Evolutionary conservation across 768 basidiomycete genomes (phyloP).

Genomic region (Tricholoma flavovirens): DNA sequence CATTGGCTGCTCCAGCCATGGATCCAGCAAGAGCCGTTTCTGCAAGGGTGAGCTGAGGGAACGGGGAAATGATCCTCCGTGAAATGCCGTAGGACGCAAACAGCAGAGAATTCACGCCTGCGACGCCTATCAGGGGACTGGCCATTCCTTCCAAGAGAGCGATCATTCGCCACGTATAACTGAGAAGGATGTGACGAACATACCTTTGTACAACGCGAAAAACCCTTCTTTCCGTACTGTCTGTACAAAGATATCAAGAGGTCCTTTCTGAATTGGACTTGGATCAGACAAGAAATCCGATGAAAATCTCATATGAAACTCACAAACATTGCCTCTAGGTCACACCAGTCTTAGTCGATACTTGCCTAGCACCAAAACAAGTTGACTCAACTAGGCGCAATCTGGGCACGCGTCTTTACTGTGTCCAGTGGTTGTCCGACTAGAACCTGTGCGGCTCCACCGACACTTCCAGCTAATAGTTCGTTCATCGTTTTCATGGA

Average conservation of each 20-base stretch:
- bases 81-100: slow-evolving; percentile 89
- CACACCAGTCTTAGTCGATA: slow-evolving; percentile 5
- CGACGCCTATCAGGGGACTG: slow-evolving; percentile 86
- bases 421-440: slow-evolving; percentile 93
- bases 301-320: slow-evolving; percentile 24
- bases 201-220: slow-evolving; percentile 93
- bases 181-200: not conserved
- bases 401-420: slow-evolving; percentile 83
- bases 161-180: not conserved
- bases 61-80: slow-evolving; percentile 81
- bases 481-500: slow-evolving; percentile 66
- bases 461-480: slow-evolving; percentile 83
- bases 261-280: slow-evolving; percentile 62
- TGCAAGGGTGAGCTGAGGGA: slow-evolving; percentile 70
- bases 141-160: slow-evolving; percentile 61
- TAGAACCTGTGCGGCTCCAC: slow-evolving; percentile 91
- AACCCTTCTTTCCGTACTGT: slow-evolving; percentile 88
- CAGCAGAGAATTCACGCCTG: slow-evolving; percentile 92
- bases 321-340: slow-evolving; percentile 84
- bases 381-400: slow-evolving; percentile 62
- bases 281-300: not conserved
- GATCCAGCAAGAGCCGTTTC: slow-evolving; percentile 83
- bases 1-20: slow-evolving; percentile 90
- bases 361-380: not conserved
- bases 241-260: slow-evolving; percentile 82